These are phyloP conservation scores for Paraurostyla sp. DNA, from an alignment of 73 alveolate genomes.

Conservation along the genomic window DNA sequence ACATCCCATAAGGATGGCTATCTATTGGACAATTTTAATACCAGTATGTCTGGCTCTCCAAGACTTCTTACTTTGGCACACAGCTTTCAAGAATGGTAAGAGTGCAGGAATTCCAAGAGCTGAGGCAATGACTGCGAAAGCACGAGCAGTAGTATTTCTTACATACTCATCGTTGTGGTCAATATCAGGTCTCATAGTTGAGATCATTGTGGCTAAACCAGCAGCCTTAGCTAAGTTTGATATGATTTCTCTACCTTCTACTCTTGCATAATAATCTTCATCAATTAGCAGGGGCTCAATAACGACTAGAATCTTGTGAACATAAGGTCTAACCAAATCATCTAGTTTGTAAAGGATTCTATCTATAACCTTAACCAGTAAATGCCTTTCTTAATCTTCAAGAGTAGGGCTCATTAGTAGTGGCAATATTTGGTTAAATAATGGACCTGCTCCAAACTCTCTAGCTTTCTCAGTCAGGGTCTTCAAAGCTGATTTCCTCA, in stretches of 20 bases:
- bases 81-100: conserved; percentile 99
- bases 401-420: conserved; percentile 95
- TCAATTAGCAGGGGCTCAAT: conserved; percentile 99
- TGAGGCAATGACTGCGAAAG: conserved; percentile 99
- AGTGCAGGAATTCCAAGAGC: conserved; percentile 99
- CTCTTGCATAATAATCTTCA: conserved; percentile 99
- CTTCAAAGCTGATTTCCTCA: conserved; percentile 94
- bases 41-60: conserved; percentile 99
- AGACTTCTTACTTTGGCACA: conserved; percentile 97
- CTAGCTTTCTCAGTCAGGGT: conserved; percentile 95
- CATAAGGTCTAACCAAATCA: conserved; percentile 97
- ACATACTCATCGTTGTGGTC: conserved; percentile 99
- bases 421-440: conserved; percentile 96
- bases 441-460: conserved; percentile 97
- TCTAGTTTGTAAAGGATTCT: conserved; percentile 96
- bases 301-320: conserved; percentile 98
- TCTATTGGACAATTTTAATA: conserved; percentile 95
- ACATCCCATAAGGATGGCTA: conserved; percentile 98
- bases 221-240: conserved; percentile 99
- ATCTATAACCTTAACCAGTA: conserved; percentile 97
- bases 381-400: conserved; percentile 98
- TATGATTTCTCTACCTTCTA: conserved; percentile 99
- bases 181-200: conserved; percentile 99
- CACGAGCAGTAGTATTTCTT: conserved; percentile 98
- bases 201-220: conserved; percentile 99